A percentile compares a stretch with the other conserved stretches of the same genome.
Evolutionary conservation across 352 stramenopile genomes (phyloP).

Genomic region (Pythium chondricola): DNA sequence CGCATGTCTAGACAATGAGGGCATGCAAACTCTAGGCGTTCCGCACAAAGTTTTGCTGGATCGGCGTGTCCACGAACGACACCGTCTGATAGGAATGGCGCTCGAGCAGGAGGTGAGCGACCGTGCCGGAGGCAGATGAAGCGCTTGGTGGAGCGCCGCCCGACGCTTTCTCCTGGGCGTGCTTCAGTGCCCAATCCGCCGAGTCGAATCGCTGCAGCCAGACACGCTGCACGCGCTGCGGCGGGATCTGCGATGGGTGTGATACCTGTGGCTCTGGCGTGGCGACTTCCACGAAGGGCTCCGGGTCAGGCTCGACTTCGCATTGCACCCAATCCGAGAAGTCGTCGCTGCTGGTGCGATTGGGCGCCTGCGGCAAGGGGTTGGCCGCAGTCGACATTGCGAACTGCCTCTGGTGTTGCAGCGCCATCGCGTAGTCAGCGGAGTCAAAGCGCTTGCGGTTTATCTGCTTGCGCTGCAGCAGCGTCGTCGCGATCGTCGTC

Average conservation of each 20-base stretch:
- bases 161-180: neutral
- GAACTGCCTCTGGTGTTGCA: conserved; percentile 22
- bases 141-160: neutral
- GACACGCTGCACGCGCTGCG: conserved; percentile 43
- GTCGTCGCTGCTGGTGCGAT: conserved; percentile 10
- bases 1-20: neutral
- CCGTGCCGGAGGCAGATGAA: neutral
- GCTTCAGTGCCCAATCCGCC: conserved; percentile 57
- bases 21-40: conserved; percentile 5
- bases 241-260: neutral
- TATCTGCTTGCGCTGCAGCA: conserved; percentile 42
- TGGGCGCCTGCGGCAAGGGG: neutral
- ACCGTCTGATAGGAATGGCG: conserved; percentile 50
- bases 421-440: conserved; percentile 52
- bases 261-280: neutral
- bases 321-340: conserved; percentile 20
- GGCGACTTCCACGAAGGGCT: neutral
- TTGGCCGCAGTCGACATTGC: neutral
- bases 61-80: conserved; percentile 28
- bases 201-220: conserved; percentile 70
- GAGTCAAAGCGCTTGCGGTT: conserved; percentile 73
- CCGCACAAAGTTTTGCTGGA: conserved; percentile 23
- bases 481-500: conserved; percentile 29
- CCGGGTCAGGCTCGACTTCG: conserved; percentile 38
- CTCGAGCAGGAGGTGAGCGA: conserved; percentile 56